Evolutionary conservation across 352 stramenopile species (phyloP), one percentile per base, ranked within the genome.

Genomic region (Saprolegnia parasitica): DNA sequence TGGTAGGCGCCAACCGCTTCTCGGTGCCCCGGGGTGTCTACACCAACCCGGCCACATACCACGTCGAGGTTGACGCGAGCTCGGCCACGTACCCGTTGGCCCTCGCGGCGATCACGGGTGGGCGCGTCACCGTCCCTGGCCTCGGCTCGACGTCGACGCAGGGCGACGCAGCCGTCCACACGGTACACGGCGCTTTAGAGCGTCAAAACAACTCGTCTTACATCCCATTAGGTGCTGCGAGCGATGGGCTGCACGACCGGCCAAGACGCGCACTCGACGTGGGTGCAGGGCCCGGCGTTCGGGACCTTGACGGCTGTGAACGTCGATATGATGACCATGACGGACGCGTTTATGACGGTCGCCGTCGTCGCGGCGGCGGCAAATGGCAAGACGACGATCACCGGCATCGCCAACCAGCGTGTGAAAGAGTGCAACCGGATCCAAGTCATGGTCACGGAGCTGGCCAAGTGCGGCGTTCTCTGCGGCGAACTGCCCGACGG

Each of bases 381-480:
- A 0, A 84, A 98, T 35, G 96, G 96, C 65, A 96, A 90, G 21
- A 99, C 95, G 9, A 96, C 91, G 8, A 99, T 99, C 83, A 92
- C 93, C 42, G 98, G 98, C 72, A 98, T 99, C 50, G 97, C 97
- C n/a, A 98, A 97, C 72, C 98, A 98, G 90, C 88, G 96, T 50
- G 88, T 99, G 23, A 99, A 99, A 81, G 96, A 99, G 78, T 99
- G 96, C 65, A 97, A 99, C 73, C 89, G 96, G 54, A 99, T 99
- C 77, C 97, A 97, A 63, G 96, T 97, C 9, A 99, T 99, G 84
- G 91, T 98, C 26, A 96, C 89, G 9, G 96, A 98, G 76, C 87
- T 98, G 73, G 95, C 84, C 20, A 98, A 99, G 71, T 79, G 98
- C 50, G 96, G 96, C 42, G 89, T 97, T 42, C 80, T 86, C 57